Conservation (phyloP, 768 basidiomycete species). For the Pleurotus platypus region DNA sequence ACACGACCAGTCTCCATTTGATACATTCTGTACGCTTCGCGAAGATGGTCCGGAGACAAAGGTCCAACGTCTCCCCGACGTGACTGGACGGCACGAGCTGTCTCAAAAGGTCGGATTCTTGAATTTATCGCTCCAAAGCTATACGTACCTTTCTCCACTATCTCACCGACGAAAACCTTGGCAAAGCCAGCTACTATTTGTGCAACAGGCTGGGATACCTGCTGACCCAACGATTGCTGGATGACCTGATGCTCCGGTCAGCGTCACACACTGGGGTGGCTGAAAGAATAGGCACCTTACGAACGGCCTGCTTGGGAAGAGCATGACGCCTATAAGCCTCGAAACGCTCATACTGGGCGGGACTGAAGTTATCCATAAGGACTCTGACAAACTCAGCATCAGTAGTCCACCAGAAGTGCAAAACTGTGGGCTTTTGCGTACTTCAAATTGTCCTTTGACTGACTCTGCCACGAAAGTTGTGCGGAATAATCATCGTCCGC, state of each 20-base stretch:
- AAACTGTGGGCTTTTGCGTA: slow-evolving; percentile 20
- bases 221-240: slow-evolving; percentile 75
- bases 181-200: slow-evolving; percentile 87
- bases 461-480: slow-evolving; percentile 79
- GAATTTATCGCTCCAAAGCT: slow-evolving; percentile 2
- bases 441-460: slow-evolving; percentile 88
- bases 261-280: not conserved
- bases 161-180: slow-evolving; percentile 92
- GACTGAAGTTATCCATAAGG: slow-evolving; percentile 84
- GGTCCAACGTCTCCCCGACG: slow-evolving; percentile 74
- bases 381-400: slow-evolving; percentile 44
- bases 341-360: slow-evolving; percentile 83
- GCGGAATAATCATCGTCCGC: slow-evolving; percentile 88
- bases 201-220: slow-evolving; percentile 83
- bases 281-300: slow-evolving; percentile 51
- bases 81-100: slow-evolving; percentile 75
- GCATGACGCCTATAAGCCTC: slow-evolving; percentile 86
- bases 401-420: not conserved
- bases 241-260: slow-evolving; percentile 53
- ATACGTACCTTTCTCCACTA: slow-evolving; percentile 77
- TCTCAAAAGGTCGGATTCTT: not conserved
- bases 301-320: slow-evolving; percentile 76
- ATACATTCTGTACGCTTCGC: slow-evolving; percentile 85
- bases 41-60: slow-evolving; percentile 82
- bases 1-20: slow-evolving; percentile 79